Base-by-base conservation (phyloP, 768 basidiomycete species). In the Lactifluus rugatus region DNA sequence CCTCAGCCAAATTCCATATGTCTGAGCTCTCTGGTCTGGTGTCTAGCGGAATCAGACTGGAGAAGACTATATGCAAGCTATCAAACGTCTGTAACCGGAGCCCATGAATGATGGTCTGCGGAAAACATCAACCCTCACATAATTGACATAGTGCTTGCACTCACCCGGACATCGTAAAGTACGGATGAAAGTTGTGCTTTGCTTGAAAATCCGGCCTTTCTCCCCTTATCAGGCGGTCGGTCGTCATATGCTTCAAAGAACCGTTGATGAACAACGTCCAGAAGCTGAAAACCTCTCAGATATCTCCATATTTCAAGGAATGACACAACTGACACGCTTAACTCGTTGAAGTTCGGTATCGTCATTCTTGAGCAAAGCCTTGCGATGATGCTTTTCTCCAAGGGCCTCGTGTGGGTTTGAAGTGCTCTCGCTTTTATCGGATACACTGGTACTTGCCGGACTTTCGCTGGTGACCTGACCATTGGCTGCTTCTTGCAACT, bases 41-140 rank as follows among this genome's bases (percentile, higher is more conserved):
- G 65, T 92, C 87, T n/a, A 94, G 79, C 4, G 95, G 93, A 56
- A 98, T 93, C 41, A 99, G 83, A 56, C 93, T 91, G 1, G 95
- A 97, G 72, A 99, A 98, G 36, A 95, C 76, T 32, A 99, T 80
- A 66, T 88, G 82, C 28, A 85, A 78, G 28, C 87, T 89, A 36
- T 78, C 77, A n/a, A 98, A 77, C 0, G 90, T 86, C 64, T 82
- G 79, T 23, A 75, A 68, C 53, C 95, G 86, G 70, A 95, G 78
- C 54, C 76, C 74, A 14, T 91, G 90, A 52, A 98, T 94, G 62
- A 99, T 96, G 52, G 70, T 72, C 94, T 97, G 65, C 7, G 42
- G 54, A 48, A 42, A 49, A 50, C 46, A 34, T 39, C 3, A 41
- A 46, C 13, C 17, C 8, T 8, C 8, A 19, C 14, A 36, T 9